Conservation (phyloP, 768 basidiomycete species). For the Agrocybe praecox region DNA sequence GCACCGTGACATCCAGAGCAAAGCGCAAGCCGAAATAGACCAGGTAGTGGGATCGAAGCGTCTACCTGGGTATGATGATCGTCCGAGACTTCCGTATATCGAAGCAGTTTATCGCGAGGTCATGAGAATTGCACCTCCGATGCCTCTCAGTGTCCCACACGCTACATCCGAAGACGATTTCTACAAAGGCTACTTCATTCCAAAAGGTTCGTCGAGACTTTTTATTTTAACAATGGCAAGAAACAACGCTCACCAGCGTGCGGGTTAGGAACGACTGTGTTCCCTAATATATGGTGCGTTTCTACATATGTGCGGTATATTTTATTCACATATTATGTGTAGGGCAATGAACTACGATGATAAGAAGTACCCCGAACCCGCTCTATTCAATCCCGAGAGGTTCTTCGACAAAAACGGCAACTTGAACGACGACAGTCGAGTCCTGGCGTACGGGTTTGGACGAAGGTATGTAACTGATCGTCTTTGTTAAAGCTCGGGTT, state of each 20-base stretch:
- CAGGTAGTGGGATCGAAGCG: conserved; percentile 28
- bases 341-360: conserved; percentile 25
- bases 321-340: background rate
- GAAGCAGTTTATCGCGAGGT: conserved; percentile 22
- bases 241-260: background rate
- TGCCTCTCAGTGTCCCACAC: conserved; percentile 13
- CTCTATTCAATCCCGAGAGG: conserved; percentile 27
- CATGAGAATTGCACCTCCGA: conserved; percentile 19
- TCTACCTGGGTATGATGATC: conserved; percentile 29
- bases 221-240: background rate
- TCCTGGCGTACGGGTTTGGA: conserved; percentile 16
- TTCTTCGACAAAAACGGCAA: conserved; percentile 18
- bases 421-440: conserved; percentile 3
- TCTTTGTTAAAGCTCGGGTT: background rate
- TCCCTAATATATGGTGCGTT: conserved; percentile 15
- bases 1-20: conserved; percentile 30
- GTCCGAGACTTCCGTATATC: conserved; percentile 26
- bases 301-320: background rate
- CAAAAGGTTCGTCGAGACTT: conserved; percentile 15
- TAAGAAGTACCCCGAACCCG: conserved; percentile 18
- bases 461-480: conserved; percentile 16
- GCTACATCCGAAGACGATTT: conserved; percentile 22
- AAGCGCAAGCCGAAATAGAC: conserved; percentile 38
- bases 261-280: conserved; percentile 8
- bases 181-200: conserved; percentile 30